Percentiles rank a stretch among this genome's conserved stretches.
Evolutionary conservation across 2,329 filamentous ascomycete genomes (phyloP).

Genomic region (Fusarium concolor): DNA sequence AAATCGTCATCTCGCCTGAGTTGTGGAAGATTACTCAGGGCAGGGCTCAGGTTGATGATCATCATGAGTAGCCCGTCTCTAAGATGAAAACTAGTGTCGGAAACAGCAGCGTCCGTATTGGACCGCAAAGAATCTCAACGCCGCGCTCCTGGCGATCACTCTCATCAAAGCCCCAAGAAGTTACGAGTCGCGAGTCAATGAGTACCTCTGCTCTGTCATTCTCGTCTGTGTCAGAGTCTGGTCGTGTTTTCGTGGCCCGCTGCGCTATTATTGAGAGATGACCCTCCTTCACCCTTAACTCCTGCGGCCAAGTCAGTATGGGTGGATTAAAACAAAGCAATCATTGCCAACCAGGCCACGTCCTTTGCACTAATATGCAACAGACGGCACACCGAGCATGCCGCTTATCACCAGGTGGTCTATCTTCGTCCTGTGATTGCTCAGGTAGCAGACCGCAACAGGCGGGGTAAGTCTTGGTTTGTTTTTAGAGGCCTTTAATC

Average conservation of each 20-base stretch:
- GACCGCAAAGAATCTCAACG: slow-evolving; percentile 21
- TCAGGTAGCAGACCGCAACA: slow-evolving; percentile 18
- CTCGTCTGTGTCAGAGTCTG: slow-evolving; percentile 15
- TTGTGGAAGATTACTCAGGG: slow-evolving; percentile 26
- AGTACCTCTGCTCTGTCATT: slow-evolving; percentile 6
- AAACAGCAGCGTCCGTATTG: slow-evolving; percentile 26
- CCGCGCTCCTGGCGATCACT: slow-evolving; percentile 34
- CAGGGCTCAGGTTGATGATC: slow-evolving; percentile 26
- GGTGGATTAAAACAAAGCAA: slow-evolving; percentile 41
- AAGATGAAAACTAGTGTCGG: slow-evolving; percentile 19
- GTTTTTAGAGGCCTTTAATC: slow-evolving; percentile 19
- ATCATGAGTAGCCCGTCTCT: slow-evolving; percentile 33
- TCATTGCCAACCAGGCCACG: slow-evolving; percentile 42
- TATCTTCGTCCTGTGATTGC: slow-evolving; percentile 40
- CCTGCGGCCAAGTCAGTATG: slow-evolving; percentile 41
- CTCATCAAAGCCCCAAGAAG: slow-evolving; percentile 14
- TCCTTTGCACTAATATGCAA: slow-evolving; percentile 41
- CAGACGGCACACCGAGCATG: slow-evolving; percentile 46
- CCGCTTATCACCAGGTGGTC: slow-evolving; percentile 31
- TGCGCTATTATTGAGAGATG: slow-evolving; percentile 30
- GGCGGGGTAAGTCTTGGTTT: slow-evolving; percentile 31
- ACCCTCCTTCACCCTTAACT: slow-evolving; percentile 30
- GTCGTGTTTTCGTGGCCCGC: slow-evolving; percentile 31
- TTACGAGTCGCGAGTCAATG: slow-evolving; percentile 22
- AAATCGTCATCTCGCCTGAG: slow-evolving; percentile 35